Conservation (phyloP, 495 filamentous ascomycete genomes). For the Sordaria brevicollis region DNA sequence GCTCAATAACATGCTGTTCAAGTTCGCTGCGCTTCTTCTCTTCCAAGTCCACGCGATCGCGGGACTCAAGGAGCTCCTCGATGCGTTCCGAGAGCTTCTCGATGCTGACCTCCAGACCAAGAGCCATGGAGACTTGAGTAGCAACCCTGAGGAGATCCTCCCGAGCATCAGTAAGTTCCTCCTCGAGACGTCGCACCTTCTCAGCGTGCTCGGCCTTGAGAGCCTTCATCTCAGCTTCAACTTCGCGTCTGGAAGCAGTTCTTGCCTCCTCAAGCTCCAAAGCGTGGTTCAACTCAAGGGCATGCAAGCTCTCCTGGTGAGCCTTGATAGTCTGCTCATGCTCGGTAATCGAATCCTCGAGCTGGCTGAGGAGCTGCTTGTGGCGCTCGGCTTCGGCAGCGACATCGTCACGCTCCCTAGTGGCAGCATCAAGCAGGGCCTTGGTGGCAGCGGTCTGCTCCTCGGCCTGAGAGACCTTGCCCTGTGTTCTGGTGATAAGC, state of each 20-base stretch:
- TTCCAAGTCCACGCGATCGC: constrained; percentile 40
- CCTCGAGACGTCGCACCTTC: constrained; percentile 50
- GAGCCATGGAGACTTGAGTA: constrained; percentile 41
- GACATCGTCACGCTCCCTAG: constrained; percentile 34
- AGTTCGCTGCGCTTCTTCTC: constrained; percentile 46
- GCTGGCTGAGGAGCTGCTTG: constrained; percentile 41
- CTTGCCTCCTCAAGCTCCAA: constrained; percentile 40
- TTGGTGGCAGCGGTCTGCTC: constrained; percentile 49
- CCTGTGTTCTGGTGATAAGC: constrained; percentile 51
- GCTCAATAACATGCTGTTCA: constrained; percentile 34
- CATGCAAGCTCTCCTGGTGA: constrained; percentile 36
- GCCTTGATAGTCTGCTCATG: constrained; percentile 40
- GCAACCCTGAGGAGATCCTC: constrained; percentile 56
- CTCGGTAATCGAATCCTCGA: constrained; percentile 47
- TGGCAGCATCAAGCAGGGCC: constrained; percentile 43
- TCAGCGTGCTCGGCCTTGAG: constrained; percentile 47
- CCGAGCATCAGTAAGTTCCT: constrained; percentile 59
- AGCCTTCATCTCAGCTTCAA: constrained; percentile 32
- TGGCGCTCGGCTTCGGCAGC: constrained; percentile 36
- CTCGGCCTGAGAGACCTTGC: constrained; percentile 57
- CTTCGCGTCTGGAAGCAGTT: constrained; percentile 26
- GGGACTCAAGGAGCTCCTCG: constrained; percentile 37
- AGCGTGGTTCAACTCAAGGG: constrained; percentile 34
- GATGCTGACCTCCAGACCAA: constrained; percentile 43
- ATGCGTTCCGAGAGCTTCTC: constrained; percentile 46